A percentile compares a stretch with the other conserved stretches of the same genome.
These are phyloP conservation scores for Wallacemonas sp. DNA, from an alignment of 208 protist genomes.

Conservation along the genomic window DNA sequence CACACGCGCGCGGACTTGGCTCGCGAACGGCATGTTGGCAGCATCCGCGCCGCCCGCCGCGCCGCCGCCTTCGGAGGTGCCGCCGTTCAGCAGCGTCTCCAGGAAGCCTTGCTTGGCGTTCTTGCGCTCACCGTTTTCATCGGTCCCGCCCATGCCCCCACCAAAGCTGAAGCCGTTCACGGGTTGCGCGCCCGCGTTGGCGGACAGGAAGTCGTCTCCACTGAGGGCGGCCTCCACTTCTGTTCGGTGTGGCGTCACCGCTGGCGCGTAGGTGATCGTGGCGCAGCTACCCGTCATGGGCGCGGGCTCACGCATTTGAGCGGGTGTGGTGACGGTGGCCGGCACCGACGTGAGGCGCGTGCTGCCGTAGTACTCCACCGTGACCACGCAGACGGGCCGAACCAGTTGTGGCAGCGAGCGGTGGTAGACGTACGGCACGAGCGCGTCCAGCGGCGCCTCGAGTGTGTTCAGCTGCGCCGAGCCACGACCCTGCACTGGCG, in stretches of 20 bases:
- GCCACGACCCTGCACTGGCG: neutral
- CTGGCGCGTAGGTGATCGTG: slow-evolving; percentile 10
- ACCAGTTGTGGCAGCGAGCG: slow-evolving; percentile 14
- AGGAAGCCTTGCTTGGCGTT: slow-evolving; percentile 50
- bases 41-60: slow-evolving; percentile 18
- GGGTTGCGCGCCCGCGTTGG: neutral
- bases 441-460: slow-evolving; percentile 19
- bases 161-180: neutral
- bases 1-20: slow-evolving; percentile 33
- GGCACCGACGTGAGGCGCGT: neutral
- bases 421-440: slow-evolving; percentile 30
- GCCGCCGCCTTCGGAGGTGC: slow-evolving; percentile 7
- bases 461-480: neutral
- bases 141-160: neutral
- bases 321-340: neutral
- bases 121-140: neutral
- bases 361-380: slow-evolving; percentile 20
- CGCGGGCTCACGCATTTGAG: too few relatives aligned
- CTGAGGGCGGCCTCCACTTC: slow-evolving; percentile 16
- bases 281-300: neutral
- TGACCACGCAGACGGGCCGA: slow-evolving; percentile 5
- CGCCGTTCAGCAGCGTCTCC: slow-evolving; percentile 35
- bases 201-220: slow-evolving; percentile 6
- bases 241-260: slow-evolving; percentile 17
- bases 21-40: slow-evolving; percentile 15